Percentiles rank a stretch among this genome's conserved stretches.
Conservation (phyloP, 2,329 filamentous ascomycete genomes). For the Pseudomassariella vexata region DNA sequence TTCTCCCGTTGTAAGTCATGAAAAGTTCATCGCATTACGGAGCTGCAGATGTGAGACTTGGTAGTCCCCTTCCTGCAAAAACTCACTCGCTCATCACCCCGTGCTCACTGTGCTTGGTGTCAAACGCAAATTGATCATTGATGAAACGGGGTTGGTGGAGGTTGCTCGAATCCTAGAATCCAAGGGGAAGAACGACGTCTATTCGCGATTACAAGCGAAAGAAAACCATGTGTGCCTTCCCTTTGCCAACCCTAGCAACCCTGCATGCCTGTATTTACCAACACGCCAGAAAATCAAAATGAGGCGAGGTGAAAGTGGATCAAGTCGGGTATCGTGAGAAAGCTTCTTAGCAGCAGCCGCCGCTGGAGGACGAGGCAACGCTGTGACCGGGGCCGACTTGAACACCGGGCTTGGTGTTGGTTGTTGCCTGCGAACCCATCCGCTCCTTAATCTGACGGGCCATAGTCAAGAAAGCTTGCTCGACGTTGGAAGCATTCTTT, state of each 20-base stretch:
- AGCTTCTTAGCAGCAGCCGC: slow-evolving; percentile 77
- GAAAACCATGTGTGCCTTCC: neutral
- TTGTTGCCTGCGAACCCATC: slow-evolving; percentile 91
- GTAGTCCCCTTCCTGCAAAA: too few species aligned
- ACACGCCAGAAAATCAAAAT: slow-evolving; percentile 8
- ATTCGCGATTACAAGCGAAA: neutral
- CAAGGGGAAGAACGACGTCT: slow-evolving; percentile 1
- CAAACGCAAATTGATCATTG: too few species aligned
- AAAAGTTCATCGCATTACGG: too few species aligned
- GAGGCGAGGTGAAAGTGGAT: slow-evolving; percentile 3
- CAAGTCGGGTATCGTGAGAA: slow-evolving; percentile 11
- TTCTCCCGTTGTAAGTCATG: too few species aligned
- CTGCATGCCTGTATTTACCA: slow-evolving; percentile 8
- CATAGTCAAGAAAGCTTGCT: slow-evolving; percentile 99
- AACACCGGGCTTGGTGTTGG: slow-evolving; percentile 98
- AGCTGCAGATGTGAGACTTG: too few species aligned
- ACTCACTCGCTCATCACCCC: too few species aligned
- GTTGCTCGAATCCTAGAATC: too few species aligned
- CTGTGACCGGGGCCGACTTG: slow-evolving; percentile 93
- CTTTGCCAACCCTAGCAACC: slow-evolving; percentile 6
- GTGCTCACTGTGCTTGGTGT: too few species aligned
- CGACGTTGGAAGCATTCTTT: slow-evolving; percentile 99
- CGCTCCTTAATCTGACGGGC: slow-evolving; percentile 99
- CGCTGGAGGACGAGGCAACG: slow-evolving; percentile 79
- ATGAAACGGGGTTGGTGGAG: too few species aligned